These are phyloP conservation scores for Dictyostelium brefeldianum DNA, from an alignment of 78 protist genomes.

Conservation along the genomic window DNA sequence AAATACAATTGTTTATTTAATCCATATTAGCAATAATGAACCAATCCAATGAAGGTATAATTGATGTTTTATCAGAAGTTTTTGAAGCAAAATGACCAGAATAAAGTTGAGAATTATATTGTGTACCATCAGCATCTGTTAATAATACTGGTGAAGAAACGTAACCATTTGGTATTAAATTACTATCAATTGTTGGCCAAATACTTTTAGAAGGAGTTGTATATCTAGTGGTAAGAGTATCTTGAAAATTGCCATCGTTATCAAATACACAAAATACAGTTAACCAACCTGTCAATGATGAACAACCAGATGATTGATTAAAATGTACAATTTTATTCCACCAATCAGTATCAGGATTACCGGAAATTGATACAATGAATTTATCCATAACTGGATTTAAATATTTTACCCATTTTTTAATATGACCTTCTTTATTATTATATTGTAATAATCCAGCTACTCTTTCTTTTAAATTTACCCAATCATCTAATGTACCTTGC, in stretches of 20 bases:
- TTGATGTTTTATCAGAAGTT: neutral
- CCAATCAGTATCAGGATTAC: conserved; percentile 28
- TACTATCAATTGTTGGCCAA: conserved; percentile 2
- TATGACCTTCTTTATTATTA: conserved; percentile 2
- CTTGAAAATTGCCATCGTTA: neutral
- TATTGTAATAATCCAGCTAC: conserved; percentile 5
- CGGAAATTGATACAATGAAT: conserved; percentile 8
- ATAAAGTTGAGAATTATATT: neutral
- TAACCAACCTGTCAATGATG: conserved; percentile 71
- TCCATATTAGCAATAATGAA: neutral
- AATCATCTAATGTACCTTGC: conserved; percentile 57
- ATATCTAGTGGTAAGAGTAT: neutral
- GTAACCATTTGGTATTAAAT: conserved; percentile 5
- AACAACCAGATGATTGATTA: conserved; percentile 54
- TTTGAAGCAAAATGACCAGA: conserved; percentile 4
- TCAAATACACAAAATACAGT: conserved; percentile 41
- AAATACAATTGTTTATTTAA: neutral
- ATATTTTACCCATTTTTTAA: conserved; percentile 63
- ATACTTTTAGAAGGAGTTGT: neutral
- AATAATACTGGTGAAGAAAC: neutral
- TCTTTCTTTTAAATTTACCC: conserved; percentile 39
- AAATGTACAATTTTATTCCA: conserved; percentile 10
- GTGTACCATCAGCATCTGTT: neutral
- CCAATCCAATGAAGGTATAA: neutral
- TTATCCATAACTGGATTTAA: conserved; percentile 61